Conservation (phyloP, 169 alveolate species). For the Toxoplasma gondii region DNA sequence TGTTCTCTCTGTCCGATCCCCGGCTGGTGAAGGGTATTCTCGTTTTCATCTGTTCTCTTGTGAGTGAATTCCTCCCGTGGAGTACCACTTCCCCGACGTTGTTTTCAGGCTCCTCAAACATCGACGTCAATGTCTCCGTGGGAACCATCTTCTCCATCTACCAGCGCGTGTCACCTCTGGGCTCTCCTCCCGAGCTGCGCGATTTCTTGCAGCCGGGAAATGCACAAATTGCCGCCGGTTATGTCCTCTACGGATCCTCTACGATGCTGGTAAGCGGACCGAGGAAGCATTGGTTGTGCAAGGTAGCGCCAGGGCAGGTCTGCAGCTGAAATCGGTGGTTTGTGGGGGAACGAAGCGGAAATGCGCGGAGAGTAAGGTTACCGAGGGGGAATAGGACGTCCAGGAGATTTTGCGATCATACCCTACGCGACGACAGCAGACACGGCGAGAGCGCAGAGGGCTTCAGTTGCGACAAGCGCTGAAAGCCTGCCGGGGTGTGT, state of each 20-base stretch:
- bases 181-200: slow-evolving; percentile 63
- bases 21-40: no score
- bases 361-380: neutral
- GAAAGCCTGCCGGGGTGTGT: neutral
- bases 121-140: slow-evolving; percentile 85
- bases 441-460: neutral
- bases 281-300: neutral
- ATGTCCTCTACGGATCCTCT: slow-evolving; percentile 78
- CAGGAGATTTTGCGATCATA: neutral
- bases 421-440: neutral
- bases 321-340: no score
- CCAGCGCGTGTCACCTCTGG: slow-evolving; percentile 67
- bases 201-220: slow-evolving; percentile 78
- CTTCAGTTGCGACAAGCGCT: no score
- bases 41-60: no score
- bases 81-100: no score
- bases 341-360: no score
- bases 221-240: slow-evolving; percentile 76
- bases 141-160: slow-evolving; percentile 86
- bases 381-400: neutral
- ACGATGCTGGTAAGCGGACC: slow-evolving; percentile 68
- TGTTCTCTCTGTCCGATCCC: no score
- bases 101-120: slow-evolving; percentile 75
- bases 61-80: no score
- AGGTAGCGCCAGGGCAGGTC: neutral